Evolutionary conservation across 306 rosid species (phyloP).

Genomic region (Cicer bijugum): DNA sequence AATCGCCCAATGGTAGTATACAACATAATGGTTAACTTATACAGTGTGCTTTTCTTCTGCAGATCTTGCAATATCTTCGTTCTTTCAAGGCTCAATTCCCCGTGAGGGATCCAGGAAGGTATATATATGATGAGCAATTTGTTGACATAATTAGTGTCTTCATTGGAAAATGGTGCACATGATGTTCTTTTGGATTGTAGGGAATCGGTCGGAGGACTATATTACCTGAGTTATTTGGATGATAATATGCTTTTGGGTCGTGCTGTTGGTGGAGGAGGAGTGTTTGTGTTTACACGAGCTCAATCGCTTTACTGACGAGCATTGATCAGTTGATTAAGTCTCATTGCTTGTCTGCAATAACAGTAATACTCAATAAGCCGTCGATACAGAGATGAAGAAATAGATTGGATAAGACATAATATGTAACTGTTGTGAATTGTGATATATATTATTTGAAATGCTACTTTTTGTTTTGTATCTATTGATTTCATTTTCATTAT

Average conservation of each 20-base stretch:
- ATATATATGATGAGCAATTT: slow-evolving; percentile 33
- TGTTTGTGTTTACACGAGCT: slow-evolving; percentile 81
- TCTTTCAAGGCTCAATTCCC: slow-evolving; percentile 77
- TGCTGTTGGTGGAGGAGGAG: slow-evolving; percentile 93
- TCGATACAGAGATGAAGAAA: slow-evolving; percentile 8
- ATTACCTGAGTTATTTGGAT: slow-evolving; percentile 86
- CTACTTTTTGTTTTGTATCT: not conserved
- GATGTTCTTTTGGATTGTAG: slow-evolving; percentile 47
- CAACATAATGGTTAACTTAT: not conserved
- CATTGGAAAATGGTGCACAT: not conserved
- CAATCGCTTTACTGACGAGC: slow-evolving; percentile 62
- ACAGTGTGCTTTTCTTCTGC: slow-evolving; percentile 33
- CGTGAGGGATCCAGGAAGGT: slow-evolving; percentile 80
- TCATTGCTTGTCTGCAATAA: not conserved
- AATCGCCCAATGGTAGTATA: slow-evolving; percentile 6
- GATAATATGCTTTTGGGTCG: slow-evolving; percentile 92
- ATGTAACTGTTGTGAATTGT: not conserved
- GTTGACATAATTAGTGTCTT: not conserved
- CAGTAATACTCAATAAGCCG: slow-evolving; percentile 1
- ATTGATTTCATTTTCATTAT: not conserved
- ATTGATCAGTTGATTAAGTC: slow-evolving; percentile 14
- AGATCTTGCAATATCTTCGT: slow-evolving; percentile 84
- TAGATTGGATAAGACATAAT: not conserved
- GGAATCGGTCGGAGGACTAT: slow-evolving; percentile 83
- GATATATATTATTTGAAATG: not conserved